Evolutionary conservation across 1,139 yeast genomes (phyloP).

Genomic region (Lizanozyma gosingica): DNA sequence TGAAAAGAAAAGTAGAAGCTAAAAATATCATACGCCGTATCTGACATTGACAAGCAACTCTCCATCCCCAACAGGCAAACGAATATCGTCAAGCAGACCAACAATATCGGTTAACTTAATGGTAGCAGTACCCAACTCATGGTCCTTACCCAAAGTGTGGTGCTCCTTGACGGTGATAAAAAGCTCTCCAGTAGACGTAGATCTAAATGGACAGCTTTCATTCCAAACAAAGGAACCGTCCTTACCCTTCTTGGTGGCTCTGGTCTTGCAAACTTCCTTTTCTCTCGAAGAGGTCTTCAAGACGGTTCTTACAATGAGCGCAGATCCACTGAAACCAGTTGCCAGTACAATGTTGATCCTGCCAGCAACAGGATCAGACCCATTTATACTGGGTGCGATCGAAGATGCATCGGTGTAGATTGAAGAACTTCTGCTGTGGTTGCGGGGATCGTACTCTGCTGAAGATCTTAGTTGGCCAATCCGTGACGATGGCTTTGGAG

Average conservation of each 20-base stretch:
- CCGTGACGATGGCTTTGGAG: not conserved
- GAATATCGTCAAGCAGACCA: slow-evolving; percentile 23
- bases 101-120: slow-evolving; percentile 30
- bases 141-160: slow-evolving; percentile 67
- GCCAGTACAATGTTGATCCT: slow-evolving; percentile 41
- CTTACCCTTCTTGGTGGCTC: slow-evolving; percentile 43
- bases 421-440: slow-evolving; percentile 1
- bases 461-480: slow-evolving; percentile 7
- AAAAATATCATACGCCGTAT: slow-evolving; percentile 13
- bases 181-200: slow-evolving; percentile 51
- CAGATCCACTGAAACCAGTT: slow-evolving; percentile 18
- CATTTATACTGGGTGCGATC: slow-evolving; percentile 16
- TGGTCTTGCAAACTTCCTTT: slow-evolving; percentile 60
- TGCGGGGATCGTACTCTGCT: slow-evolving; percentile 7
- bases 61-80: slow-evolving; percentile 22
- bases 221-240: slow-evolving; percentile 45
- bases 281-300: slow-evolving; percentile 43
- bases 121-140: slow-evolving; percentile 50
- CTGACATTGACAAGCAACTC: slow-evolving; percentile 22
- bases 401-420: slow-evolving; percentile 1
- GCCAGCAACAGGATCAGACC: slow-evolving; percentile 42
- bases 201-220: slow-evolving; percentile 61
- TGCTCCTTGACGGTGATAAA: slow-evolving; percentile 55
- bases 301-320: slow-evolving; percentile 42
- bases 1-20: too few species aligned